Evolutionary conservation across 1,284 basidiomycete genomes (phyloP), one percentile per base, ranked within the genome.

Genomic region (Coniophora puteana): DNA sequence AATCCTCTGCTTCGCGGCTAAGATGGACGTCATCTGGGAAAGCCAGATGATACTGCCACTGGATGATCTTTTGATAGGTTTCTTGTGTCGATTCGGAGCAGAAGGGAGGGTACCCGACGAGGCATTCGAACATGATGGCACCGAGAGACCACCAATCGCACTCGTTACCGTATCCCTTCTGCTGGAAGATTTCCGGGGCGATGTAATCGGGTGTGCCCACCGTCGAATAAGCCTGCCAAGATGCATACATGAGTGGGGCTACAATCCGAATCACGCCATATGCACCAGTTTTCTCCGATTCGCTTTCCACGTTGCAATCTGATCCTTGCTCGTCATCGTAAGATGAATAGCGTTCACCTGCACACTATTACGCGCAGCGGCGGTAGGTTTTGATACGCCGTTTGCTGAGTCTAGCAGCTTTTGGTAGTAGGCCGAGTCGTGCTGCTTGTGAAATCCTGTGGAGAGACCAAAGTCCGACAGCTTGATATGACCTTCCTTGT

Each of bases 121-220:
- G 72, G 64, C 91, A 98, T 66, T 99, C 96, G 60, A 97, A 99
- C 90, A 94, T 96, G 72, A 99, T 99, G 5, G 93, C 92, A 4
- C 96, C 92, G 17, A 94, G 73, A 8, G 89, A 93, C 94, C 94
- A 97, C 93, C 93, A 97, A 62, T 97, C 94, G 58, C 93, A 96
- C 65, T 96, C 94, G 58, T 96, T 92, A 29, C 92, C 93, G 59
- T 99, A 99, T 6, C 96, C 96, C 60, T 93, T 88, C 63, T 96
- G 92, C 51, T 91, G 66, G 73, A 99, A 99, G 62, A 99, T 97
- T 62, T 99, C 96, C 0, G 95, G 95, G 2, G 96, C 94, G 53
- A 99, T 99, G 65, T 99, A 99, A 66, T 99, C 95, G 1, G 96
- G 96, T 17, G 95, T 99, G 30, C 96, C 95, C 47, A 99, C 96